Evolutionary conservation across 75 land plant genomes (phyloP).

Genomic region (Gnetum montanum): DNA sequence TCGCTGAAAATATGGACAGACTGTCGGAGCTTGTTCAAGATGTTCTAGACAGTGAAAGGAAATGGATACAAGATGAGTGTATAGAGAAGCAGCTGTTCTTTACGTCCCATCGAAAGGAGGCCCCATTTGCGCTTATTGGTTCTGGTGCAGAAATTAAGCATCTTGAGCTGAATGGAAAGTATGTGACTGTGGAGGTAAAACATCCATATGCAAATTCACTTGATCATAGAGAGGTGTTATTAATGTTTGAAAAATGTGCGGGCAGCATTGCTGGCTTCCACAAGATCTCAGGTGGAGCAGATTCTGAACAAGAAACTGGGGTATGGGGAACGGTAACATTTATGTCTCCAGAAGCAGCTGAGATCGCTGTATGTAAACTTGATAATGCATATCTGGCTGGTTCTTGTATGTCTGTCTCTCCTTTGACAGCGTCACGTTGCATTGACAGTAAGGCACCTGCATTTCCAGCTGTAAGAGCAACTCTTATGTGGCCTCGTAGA

Average conservation of each 20-base stretch:
- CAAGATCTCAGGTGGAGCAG: conserved; percentile 20
- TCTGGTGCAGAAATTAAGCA: conserved; percentile 71
- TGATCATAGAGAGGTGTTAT: conserved; percentile 51
- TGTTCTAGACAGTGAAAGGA: conserved; percentile 33
- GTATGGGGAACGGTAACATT: conserved; percentile 65
- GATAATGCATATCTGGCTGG: conserved; percentile 20
- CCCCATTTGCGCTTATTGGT: conserved; percentile 57
- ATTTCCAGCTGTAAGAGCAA: conserved; percentile 45
- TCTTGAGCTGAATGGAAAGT: conserved; percentile 54
- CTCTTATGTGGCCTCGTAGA: conserved; percentile 61
- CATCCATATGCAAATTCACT: conserved; percentile 19
- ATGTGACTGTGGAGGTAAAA: conserved; percentile 39
- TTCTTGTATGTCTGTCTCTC: conserved; percentile 21
- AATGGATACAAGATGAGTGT: conserved; percentile 43
- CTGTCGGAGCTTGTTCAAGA: conserved; percentile 19
- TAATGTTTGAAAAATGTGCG: conserved; percentile 28
- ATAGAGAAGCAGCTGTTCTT: conserved; percentile 50
- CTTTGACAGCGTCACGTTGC: conserved; percentile 14
- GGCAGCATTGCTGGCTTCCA: conserved; percentile 32
- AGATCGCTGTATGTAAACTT: conserved; percentile 27
- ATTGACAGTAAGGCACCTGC: conserved; percentile 17
- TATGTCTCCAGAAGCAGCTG: conserved; percentile 41
- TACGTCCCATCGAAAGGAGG: conserved; percentile 19
- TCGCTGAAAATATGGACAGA: conserved; percentile 23
- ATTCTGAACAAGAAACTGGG: conserved; percentile 13